phyloP scores from a whole-genome alignment of 2,329 filamentous ascomycete genomes.

The Hypoxylon sp. region DNA sequence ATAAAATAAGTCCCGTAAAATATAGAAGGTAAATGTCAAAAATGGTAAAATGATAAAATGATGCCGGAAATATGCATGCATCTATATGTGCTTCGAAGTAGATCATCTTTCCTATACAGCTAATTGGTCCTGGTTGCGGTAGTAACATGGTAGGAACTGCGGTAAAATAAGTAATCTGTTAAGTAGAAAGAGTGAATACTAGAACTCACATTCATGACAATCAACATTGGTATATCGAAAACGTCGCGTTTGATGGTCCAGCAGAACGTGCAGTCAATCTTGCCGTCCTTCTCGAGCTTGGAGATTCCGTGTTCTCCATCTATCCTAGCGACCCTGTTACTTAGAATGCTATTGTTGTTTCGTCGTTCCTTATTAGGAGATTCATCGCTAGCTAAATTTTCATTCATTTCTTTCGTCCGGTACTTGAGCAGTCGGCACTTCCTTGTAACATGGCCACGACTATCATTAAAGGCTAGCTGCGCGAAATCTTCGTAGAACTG shows the following conservation, averaged over 20 bases:
- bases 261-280: slow-evolving; percentile 94
- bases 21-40: slow-evolving; percentile 5
- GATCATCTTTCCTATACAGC: slow-evolving; percentile 61
- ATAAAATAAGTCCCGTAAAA: slow-evolving; percentile 28
- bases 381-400: slow-evolving; percentile 56
- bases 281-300: slow-evolving; percentile 86
- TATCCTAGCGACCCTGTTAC: slow-evolving; percentile 73
- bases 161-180: slow-evolving; percentile 41
- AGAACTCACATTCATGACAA: slow-evolving; percentile 93
- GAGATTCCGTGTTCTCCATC: slow-evolving; percentile 85
- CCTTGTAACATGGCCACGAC: slow-evolving; percentile 85
- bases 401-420: slow-evolving; percentile 76
- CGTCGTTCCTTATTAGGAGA: slow-evolving; percentile 64
- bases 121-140: slow-evolving; percentile 71
- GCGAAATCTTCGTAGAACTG: slow-evolving; percentile 98
- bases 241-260: slow-evolving; percentile 98
- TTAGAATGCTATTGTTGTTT: slow-evolving; percentile 64
- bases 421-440: slow-evolving; percentile 93
- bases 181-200: neutral
- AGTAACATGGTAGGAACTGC: slow-evolving; percentile 73
- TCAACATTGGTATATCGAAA: slow-evolving; percentile 98
- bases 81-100: slow-evolving; percentile 25
- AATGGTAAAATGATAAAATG: slow-evolving; percentile 1
- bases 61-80: slow-evolving; percentile 36
- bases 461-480: slow-evolving; percentile 91